Base-by-base conservation (phyloP, 129 eudicot species). In the Escallonia rubra region DNA sequence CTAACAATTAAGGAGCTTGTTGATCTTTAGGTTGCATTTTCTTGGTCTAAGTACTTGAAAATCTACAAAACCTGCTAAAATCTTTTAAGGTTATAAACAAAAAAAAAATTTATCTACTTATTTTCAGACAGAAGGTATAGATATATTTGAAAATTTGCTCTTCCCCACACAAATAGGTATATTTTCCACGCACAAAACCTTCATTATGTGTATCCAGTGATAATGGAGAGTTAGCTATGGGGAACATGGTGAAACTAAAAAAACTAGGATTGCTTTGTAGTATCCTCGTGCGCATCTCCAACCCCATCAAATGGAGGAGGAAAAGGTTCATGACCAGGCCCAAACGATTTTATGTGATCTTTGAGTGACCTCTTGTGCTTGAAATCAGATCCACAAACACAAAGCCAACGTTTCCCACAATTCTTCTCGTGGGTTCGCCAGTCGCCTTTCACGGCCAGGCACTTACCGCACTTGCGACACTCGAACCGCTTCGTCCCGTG, bases 341-440 rank as follows among this genome's bases (percentile, higher is more conserved):
- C 97, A 59, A 90, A 90, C 3, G 97, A 77, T 13, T 74, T 72
- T 23, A 90, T 79, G 14, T 90, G 97, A 66, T 90, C 95, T 66
- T 90, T 90, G 12, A 90, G 84, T 4, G 97, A 90, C 56, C 97
- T 72, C 76, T 90, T 90, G 78, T 90, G 97, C 86, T 90, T 90
- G 68, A 90, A 90, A 60, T 90, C 92, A 0, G 97, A 90, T 8
- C 97, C 97, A 55, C 97, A 87, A 5, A 81, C 65, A 43, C 97
- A 90, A 42, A 82, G 78, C 97, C 97, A 90, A 48, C 91, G 89
- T 75, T 85, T 87, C 5, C 97, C 97, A 16, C 97, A 90, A 41
- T 90, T 90, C 79, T 90, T 90, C 79, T 90, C 95, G 66, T 87
- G 97, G 12, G 97, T 90, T 8, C 97, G 83, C 97, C 97, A 90